Base-by-base conservation (phyloP, 306 rosid species). In the Comarum palustre region DNA sequence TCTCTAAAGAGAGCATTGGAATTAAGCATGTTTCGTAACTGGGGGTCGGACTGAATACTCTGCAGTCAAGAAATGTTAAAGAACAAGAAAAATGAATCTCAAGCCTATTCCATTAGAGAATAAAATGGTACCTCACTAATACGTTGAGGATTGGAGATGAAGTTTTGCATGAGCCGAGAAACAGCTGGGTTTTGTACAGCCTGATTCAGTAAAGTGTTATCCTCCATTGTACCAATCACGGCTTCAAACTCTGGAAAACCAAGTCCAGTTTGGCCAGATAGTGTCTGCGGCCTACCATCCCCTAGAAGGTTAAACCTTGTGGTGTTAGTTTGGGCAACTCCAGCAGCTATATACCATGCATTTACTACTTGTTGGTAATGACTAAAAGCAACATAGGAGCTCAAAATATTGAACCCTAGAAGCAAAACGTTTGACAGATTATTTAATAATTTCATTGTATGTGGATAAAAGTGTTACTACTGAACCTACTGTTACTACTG, bases 111-210 rank as follows among this genome's bases (percentile, higher is more conserved):
- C 50, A 72, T 43, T 42, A 59, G 5, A 60, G 29, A 39, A 36
- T 34, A 58, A 51, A 60, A 15, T 72, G 51, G 66, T 82, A 92
- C 97, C 97, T 87, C 93, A 74, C 83, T 89, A 88, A 91, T 80
- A 71, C 84, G 79, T 75, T 87, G 91, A 15, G 97, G 97, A 52
- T 87, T 89, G 75, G 97, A 89, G 66, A 92, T 69, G 52, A 92
- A 80, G 80, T 87, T 89, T 83, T 92, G 97, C 97, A 87, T 86
- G 88, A 91, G 86, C 72, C 84, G 96, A 57, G 93, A 91, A 79
- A 91, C 74, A 69, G 93, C 93, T 74, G 97, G 97, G 71, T 91
- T 91, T 79, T 91, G 96, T 90, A 89, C 77, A 74, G 88, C 69
- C 79, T 91, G 96, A 81, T 84, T 82, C 83, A 92, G 36, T 62